Conservation (phyloP, 768 basidiomycete species). For the Rhodosporidiobolus odoratus region DNA sequence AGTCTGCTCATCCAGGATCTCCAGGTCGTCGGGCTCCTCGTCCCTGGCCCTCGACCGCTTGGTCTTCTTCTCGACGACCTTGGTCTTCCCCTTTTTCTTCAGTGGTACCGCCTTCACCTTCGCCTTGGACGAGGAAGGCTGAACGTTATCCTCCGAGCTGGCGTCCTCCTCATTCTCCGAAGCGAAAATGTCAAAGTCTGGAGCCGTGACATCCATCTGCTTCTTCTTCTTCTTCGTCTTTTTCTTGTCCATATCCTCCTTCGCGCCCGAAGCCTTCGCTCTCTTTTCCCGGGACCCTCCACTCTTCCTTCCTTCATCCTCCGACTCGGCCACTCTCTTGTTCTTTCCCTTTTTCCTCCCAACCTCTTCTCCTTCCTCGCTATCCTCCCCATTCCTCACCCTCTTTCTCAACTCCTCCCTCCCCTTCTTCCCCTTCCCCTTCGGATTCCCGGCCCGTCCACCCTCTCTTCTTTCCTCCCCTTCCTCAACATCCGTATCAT, state of each 20-base stretch:
- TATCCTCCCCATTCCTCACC: neutral
- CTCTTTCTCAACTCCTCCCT: neutral
- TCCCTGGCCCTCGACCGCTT: neutral
- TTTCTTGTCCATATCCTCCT: neutral
- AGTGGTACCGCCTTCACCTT: neutral
- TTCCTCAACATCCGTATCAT: neutral
- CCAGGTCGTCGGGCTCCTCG: constrained; percentile 29
- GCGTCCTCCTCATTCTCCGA: neutral
- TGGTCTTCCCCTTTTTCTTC: neutral
- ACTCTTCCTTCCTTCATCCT: neutral
- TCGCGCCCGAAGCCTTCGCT: no score
- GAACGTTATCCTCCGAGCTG: neutral
- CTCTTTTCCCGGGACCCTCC: neutral
- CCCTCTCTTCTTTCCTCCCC: no score
- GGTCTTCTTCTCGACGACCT: neutral
- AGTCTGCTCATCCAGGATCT: constrained; percentile 25
- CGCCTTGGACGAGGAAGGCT: neutral
- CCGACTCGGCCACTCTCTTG: neutral
- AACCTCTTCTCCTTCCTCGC: neutral
- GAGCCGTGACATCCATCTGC: neutral
- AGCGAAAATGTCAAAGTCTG: neutral
- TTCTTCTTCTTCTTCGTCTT: neutral
- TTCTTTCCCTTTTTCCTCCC: neutral
- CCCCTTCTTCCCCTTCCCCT: neutral
- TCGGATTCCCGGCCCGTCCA: neutral